Evolutionary conservation across 2,329 filamentous ascomycete species (phyloP), one percentile per base, ranked within the genome.

Genomic region (Drechmeria coniospora): DNA sequence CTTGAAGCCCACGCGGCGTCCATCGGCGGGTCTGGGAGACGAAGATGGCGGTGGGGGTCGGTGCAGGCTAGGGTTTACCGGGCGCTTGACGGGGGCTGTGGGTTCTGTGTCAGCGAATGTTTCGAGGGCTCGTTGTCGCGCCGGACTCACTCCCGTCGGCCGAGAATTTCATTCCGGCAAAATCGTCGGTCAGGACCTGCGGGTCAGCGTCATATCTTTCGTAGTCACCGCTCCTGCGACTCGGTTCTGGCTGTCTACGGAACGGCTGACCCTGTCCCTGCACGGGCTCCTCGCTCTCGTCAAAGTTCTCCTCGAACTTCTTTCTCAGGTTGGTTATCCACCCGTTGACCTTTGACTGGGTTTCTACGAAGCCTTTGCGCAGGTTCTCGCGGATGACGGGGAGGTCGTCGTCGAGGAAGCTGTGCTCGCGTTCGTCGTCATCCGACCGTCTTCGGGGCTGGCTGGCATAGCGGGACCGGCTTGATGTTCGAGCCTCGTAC

Each of bases 201-300:
- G 87, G 90, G 49, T 98, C 90, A 16, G 86, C 84, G 50, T 98
- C 90, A 47, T 98, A 98, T 32, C 83, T 75, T 41, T 86, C 79
- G 36, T 86, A 83, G 50, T 95, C 87, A 22, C 78, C 78, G 49
- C 86, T 93, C 42, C 79, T 69, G 41, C 78, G 66, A 35, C 65
- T 65, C 25, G 62, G 53, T 37, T 80, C 75, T 9, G 68, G 69
- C 30, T 65, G 72, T 28, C 68, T 65, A 33, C 72, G 47, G 30
- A 40, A 41, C 5, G 46, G 45, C 28, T 49, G 43, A 13, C 43
- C 47, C 18, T 45, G 42, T 26, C 39, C 32, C 28, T 46, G 46
- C n/a, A 37, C 32, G 8, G 36, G 23, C 19, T 54, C 68, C 30
- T 76, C 69, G 6, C 74, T 70, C 15, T 84, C 79, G 29, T 78